Percentiles rank a stretch among this genome's conserved stretches.
phyloP scores from a whole-genome alignment of 331 rosid genomes.

The Pyrus hybrid region DNA sequence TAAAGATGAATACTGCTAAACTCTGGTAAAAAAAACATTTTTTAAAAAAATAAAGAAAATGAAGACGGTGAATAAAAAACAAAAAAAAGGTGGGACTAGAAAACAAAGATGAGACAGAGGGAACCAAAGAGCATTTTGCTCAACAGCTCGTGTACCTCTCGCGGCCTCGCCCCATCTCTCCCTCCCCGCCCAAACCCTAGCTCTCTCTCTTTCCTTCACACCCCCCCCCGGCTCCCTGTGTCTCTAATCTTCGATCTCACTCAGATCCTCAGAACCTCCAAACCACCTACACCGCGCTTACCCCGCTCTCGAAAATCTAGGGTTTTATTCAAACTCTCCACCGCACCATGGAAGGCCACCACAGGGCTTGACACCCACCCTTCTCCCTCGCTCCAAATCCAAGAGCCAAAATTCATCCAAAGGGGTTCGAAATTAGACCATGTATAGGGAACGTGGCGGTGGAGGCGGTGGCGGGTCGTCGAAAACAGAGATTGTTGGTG shows the following conservation, averaged over 20 bases:
- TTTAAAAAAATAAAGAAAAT: too few relatives aligned
- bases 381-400: not conserved
- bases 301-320: not conserved
- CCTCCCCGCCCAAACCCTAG: not conserved
- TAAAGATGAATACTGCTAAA: too few relatives aligned
- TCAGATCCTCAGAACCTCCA: not conserved
- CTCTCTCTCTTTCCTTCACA: not conserved
- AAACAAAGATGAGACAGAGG: not conserved
- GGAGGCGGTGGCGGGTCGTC: conserved; percentile 41
- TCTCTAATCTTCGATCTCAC: not conserved
- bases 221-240: not conserved
- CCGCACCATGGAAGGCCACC: not conserved
- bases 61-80: not conserved
- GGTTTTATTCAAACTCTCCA: not conserved
- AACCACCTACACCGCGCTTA: not conserved
- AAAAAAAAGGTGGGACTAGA: not conserved
- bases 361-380: not conserved
- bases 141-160: conserved; percentile 1
- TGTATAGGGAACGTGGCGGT: conserved; percentile 55
- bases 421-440: conserved; percentile 11
- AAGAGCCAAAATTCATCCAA: not conserved
- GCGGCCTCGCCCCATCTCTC: not conserved
- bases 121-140: not conserved
- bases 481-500: conserved; percentile 51
- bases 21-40: too few relatives aligned